Percentiles rank a stretch among this genome's conserved stretches.
These are phyloP conservation scores for Phytophthora nicotianae DNA, from an alignment of 352 stramenopile species.

Conservation along the genomic window DNA sequence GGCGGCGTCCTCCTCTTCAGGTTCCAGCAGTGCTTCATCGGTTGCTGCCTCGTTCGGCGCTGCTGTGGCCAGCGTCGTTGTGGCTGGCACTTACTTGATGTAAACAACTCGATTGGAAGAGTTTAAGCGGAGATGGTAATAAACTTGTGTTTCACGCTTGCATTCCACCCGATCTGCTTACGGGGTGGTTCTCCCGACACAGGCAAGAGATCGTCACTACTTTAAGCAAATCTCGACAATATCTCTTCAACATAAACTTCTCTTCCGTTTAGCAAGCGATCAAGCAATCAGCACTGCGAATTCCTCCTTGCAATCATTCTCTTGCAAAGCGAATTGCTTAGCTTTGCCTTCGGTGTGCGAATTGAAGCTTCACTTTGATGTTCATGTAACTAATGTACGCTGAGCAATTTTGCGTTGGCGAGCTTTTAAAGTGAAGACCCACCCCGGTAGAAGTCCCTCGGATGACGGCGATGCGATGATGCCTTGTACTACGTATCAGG, in stretches of 20 bases:
- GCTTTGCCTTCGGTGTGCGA: background rate
- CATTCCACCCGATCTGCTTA: background rate
- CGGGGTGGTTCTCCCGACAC: constrained; percentile 2
- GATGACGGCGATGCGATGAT: constrained; percentile 8
- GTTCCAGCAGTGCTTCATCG: constrained; percentile 27
- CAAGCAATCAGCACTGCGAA: background rate
- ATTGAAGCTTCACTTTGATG: too few species aligned
- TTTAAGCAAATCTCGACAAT: constrained; percentile 6
- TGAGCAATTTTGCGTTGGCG: too few species aligned
- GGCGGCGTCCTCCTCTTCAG: constrained; percentile 21
- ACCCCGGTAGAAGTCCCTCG: too few species aligned
- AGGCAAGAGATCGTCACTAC: constrained; percentile 1
- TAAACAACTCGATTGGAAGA: constrained; percentile 8
- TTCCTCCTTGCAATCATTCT: background rate
- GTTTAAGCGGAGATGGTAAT: constrained; percentile 8
- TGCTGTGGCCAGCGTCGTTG: constrained; percentile 5
- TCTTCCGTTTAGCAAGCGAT: background rate
- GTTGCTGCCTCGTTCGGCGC: constrained; percentile 7
- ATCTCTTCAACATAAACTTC: constrained; percentile 20
- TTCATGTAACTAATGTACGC: too few species aligned
- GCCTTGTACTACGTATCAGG: constrained; percentile 15
- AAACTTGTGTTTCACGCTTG: constrained; percentile 8
- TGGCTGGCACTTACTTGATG: constrained; percentile 21
- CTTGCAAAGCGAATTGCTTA: too few species aligned
- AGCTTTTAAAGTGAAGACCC: too few species aligned